Base-by-base conservation (phyloP, 1,284 basidiomycete genomes). In the Naganishia albida region DNA sequence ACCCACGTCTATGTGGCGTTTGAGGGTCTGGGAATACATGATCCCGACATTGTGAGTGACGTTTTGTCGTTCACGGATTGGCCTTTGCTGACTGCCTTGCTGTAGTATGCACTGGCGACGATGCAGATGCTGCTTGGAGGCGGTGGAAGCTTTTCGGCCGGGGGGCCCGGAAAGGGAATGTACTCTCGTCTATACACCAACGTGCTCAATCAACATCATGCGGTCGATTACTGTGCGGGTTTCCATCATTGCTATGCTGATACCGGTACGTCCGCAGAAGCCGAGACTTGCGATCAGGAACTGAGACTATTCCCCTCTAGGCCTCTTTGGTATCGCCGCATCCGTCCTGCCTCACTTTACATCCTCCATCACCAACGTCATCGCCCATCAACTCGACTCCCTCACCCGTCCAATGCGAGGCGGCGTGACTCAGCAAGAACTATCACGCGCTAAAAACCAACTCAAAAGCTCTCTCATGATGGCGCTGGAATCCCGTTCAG, bases 191-290 rank as follows among this genome's bases (percentile, higher is more conserved):
- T 98, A 60, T 98, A 98, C 82, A 95, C 93, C n/a, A 89, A 94
- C 75, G 93, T 99, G 71, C 86, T 99, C 68, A 97, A 98, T 77
- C 89, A 92, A 74, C 91, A 92, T 81, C 87, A 93, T 67, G 88
- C 92, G 73, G 86, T 99, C 74, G 95, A 99, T 80, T 91, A 93
- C 78, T 97, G 94, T 78, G 88, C 91, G n/a, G 90, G 92, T 30
- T 97, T 97, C 87, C 93, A 98, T 78, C 94, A 98, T 80, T 95
- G 95, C 75, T 99, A 98, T 80, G 87, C 88, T 66, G 94, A 98
- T 79, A 90, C 90, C 0, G 70, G 70, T 69, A 30, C 65, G 70
- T 69, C 28, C 43, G 48, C 6, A 34, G 34, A 34, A 34, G 4
- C 34, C 43, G 13, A 23, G 30, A 4, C 48, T 8, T 16, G 8